A percentile compares a stretch with the other conserved stretches of the same genome.
phyloP scores from a whole-genome alignment of 2,329 filamentous ascomycete species.

The Taxawa tesnikishii region DNA sequence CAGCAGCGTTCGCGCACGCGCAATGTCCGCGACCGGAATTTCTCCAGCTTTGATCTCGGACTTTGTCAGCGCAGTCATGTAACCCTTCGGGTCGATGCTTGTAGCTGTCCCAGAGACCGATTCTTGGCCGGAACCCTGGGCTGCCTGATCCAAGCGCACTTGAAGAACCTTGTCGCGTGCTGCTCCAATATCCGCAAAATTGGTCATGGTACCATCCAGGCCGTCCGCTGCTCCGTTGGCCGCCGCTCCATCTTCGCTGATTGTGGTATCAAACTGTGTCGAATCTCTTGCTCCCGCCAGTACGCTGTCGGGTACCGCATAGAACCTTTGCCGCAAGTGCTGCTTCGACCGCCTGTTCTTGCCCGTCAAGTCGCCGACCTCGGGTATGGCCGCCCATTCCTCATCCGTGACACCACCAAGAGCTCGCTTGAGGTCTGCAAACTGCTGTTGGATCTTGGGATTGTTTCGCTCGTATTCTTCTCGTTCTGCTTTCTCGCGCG shows the following conservation, averaged over 20 bases:
- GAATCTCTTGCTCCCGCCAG: conserved; percentile 74
- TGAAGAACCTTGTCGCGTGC: conserved; percentile 92
- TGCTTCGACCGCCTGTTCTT: conserved; percentile 81
- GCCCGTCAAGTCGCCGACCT: conserved; percentile 91
- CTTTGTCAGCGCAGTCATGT: conserved; percentile 81
- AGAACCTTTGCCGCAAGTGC: conserved; percentile 66
- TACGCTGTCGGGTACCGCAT: conserved; percentile 93
- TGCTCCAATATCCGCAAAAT: conserved; percentile 94
- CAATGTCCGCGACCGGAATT: conserved; percentile 84
- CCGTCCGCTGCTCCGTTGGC: conserved; percentile 30
- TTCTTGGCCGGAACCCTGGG: conserved; percentile 56
- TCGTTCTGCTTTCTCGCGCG: conserved; percentile 77
- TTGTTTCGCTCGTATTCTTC: conserved; percentile 96
- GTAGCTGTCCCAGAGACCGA: conserved; percentile 68
- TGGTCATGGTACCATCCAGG: conserved; percentile 81
- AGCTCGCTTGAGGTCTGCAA: conserved; percentile 87
- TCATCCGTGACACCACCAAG: conserved; percentile 83
- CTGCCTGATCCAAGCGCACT: conserved; percentile 84
- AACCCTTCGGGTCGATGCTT: conserved; percentile 88
- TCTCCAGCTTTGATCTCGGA: conserved; percentile 68
- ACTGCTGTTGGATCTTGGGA: conserved; percentile 95
- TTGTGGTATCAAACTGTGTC: conserved; percentile 72
- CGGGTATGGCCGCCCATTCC: conserved; percentile 90
- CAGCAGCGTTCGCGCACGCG: conserved; percentile 81
- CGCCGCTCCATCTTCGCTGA: conserved; percentile 60